Evolutionary conservation across 495 filamentous ascomycete species (phyloP), one percentile per base, ranked within the genome.

Genomic region (Neurospora sp.): DNA sequence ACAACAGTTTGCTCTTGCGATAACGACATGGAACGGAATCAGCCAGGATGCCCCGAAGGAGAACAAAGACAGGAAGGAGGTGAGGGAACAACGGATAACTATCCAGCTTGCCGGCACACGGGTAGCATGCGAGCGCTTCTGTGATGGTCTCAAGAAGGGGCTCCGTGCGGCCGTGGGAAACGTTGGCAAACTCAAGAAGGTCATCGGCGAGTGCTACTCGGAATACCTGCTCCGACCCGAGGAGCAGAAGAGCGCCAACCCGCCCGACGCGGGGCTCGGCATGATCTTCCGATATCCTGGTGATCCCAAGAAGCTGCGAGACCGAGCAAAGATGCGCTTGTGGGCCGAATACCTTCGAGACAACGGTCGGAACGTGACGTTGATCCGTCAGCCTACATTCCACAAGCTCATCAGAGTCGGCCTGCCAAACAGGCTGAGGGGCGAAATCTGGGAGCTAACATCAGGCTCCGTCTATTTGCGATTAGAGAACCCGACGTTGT

Each of bases 301-400:
- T 40, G 95, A 99, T 86, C 90, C 93, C n/a, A 92, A 92, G 75
- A 98, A 98, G 82, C 87, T 98, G 45, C 87, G 96, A 76, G 96
- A 99, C 83, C 87, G 93, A 48, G 97, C 94, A 77, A 99, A 99
- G 86, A 98, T 99, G 92, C 87, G 96, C 71, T 81, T 99, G 31
- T 99, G 96, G 96, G 91, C 91, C 62, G 96, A 99, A 85, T 98
- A 99, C 82, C 86, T 99, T 69, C 86, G 93, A 84, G 96, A 98
- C 80, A 98, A 98, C 77, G 96, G 96, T 69, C 92, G 96, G 59
- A 98, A 98, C 83, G 87, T 90, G 28, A 97, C 95, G 0, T 85
- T 99, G 39, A 89, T 99, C 69, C 91, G 96, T 70, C 96, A 99
- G 79, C 95, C 96, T 39, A 98, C 94, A 2, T 98, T 99, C 78